Evolutionary conservation across 1,284 basidiomycete genomes (phyloP).

Genomic region (Tilletia setariae): DNA sequence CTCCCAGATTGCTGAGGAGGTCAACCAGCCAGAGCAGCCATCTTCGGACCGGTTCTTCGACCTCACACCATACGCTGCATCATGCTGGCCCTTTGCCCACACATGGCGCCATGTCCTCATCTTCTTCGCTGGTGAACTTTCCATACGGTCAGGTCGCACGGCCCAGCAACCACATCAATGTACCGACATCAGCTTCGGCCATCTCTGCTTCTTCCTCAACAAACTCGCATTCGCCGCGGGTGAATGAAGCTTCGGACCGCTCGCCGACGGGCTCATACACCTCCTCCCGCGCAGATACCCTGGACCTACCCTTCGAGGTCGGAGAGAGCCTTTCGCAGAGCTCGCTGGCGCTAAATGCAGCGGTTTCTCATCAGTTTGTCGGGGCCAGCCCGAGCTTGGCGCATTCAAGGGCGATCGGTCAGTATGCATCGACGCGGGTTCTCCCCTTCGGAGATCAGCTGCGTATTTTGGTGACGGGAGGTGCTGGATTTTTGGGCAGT

Average conservation of each 20-base stretch:
- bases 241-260: neutral
- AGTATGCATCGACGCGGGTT: constrained; percentile 81
- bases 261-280: constrained; percentile 4
- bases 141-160: neutral
- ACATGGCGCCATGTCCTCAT: neutral
- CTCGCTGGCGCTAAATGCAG: neutral
- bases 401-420: no score
- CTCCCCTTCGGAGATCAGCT: constrained; percentile 75
- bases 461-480: constrained; percentile 87
- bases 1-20: neutral
- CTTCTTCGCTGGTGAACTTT: neutral
- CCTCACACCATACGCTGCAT: no score
- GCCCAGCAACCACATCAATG: neutral
- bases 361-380: no score
- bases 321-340: neutral
- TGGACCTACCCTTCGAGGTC: constrained; percentile 9
- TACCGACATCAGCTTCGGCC: no score
- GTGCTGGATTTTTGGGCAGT: constrained; percentile 94
- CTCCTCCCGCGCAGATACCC: neutral
- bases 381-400: no score
- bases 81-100: no score
- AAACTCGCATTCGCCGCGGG: neutral
- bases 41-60: no score
- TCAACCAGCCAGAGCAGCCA: neutral
- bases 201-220: neutral